These are phyloP conservation scores for Rehmannia glutinosa DNA, from an alignment of 257 asterid species.

Conservation along the genomic window DNA sequence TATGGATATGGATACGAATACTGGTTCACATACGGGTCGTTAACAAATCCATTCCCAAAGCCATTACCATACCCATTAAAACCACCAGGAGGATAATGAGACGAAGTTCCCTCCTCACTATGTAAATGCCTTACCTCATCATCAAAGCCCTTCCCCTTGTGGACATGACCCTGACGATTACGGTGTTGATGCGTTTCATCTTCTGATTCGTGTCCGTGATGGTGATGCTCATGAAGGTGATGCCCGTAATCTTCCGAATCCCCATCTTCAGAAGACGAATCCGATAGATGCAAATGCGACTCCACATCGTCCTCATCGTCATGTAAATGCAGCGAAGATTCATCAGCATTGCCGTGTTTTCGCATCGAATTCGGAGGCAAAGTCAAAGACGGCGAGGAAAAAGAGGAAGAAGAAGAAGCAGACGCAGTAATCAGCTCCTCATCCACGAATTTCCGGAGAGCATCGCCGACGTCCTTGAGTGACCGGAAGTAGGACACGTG, in stretches of 20 bases:
- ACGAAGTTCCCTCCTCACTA: conserved; percentile 18
- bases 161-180: conserved; percentile 16
- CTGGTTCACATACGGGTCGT: conserved; percentile 28
- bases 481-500: conserved; percentile 82
- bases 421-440: conserved; percentile 59
- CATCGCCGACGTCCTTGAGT: conserved; percentile 85
- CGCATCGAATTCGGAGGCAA: conserved; percentile 53
- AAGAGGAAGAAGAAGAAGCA: conserved; percentile 46
- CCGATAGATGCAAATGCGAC: conserved; percentile 59
- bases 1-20: conserved; percentile 11
- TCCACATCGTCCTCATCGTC: conserved; percentile 35
- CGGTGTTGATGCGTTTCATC: conserved; percentile 19
- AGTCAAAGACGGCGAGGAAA: conserved; percentile 69
- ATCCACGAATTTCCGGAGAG: conserved; percentile 79
- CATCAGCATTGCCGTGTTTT: conserved; percentile 25
- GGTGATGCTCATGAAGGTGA: conserved; percentile 21
- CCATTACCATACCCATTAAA: conserved; percentile 21
- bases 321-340: conserved; percentile 31
- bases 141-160: conserved; percentile 18
- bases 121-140: conserved; percentile 16
- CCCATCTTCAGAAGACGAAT: conserved; percentile 44
- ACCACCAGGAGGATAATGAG: conserved; percentile 28
- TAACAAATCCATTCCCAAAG: conserved; percentile 22
- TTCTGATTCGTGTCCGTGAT: conserved; percentile 14
- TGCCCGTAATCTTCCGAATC: conserved; percentile 27